A percentile compares a stretch with the other conserved stretches of the same genome.
Evolutionary conservation across 2,329 filamentous ascomycete genomes (phyloP).

Genomic region (Bipolaris gigantea): DNA sequence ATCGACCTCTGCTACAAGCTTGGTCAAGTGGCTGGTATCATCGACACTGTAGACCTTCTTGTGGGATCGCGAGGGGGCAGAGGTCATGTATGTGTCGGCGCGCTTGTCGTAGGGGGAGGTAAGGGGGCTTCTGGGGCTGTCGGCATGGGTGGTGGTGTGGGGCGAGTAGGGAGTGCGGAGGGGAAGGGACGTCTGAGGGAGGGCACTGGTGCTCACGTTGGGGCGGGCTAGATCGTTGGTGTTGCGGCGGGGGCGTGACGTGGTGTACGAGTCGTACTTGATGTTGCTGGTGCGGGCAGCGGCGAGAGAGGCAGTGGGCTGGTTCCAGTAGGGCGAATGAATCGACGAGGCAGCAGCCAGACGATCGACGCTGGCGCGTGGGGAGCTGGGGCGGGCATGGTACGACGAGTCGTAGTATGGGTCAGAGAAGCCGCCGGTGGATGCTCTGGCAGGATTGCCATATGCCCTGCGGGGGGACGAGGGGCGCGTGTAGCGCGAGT

Average conservation of each 20-base stretch:
- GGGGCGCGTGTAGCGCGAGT: conserved; percentile 40
- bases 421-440: conserved; percentile 43
- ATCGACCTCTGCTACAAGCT: conserved; percentile 45
- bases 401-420: conserved; percentile 38
- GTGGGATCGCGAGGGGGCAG: conserved; percentile 39
- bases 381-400: conserved; percentile 37
- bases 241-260: conserved; percentile 50
- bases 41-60: conserved; percentile 56
- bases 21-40: conserved; percentile 45
- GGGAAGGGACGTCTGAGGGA: conserved; percentile 30
- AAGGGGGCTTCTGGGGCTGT: conserved; percentile 48
- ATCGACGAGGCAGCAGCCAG: conserved; percentile 28
- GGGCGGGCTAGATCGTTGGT: conserved; percentile 46
- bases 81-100: conserved; percentile 45
- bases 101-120: conserved; percentile 40
- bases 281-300: conserved; percentile 19
- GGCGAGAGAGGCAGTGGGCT: conserved; percentile 26
- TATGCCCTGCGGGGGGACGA: conserved; percentile 40
- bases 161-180: conserved; percentile 34
- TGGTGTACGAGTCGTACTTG: conserved; percentile 50
- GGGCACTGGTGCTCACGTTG: conserved; percentile 39
- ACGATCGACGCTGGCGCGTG: conserved; percentile 41
- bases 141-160: conserved; percentile 25
- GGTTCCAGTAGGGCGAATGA: conserved; percentile 27
- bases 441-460: conserved; percentile 39